Percentiles rank a stretch among this genome's conserved stretches.
Evolutionary conservation across 2,329 filamentous ascomycete genomes (phyloP).

Genomic region (Tothia fuscella): DNA sequence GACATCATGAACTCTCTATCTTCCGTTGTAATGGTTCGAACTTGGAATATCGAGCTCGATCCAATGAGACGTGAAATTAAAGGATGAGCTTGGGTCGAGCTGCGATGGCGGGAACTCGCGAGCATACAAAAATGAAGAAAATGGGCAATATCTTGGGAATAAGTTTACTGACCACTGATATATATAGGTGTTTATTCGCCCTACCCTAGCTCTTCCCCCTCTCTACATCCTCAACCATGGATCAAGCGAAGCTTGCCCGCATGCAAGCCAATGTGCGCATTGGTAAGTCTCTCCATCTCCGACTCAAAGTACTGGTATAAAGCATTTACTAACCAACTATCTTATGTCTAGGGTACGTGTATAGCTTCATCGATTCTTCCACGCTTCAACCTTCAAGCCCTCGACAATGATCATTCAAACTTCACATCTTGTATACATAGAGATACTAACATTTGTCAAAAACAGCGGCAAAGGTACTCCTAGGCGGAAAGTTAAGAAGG

Average conservation of each 20-base stretch:
- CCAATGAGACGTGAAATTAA: too few relatives aligned
- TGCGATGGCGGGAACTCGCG: too few relatives aligned
- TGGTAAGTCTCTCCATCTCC: slow-evolving; percentile 21
- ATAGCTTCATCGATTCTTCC: slow-evolving; percentile 4
- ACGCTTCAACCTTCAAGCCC: background rate
- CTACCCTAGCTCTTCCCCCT: background rate
- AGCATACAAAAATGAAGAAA: too few relatives aligned
- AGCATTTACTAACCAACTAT: background rate
- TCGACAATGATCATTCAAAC: background rate
- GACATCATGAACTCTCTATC: too few relatives aligned
- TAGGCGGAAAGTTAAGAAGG: slow-evolving; percentile 96
- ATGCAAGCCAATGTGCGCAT: slow-evolving; percentile 33
- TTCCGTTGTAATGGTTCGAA: too few relatives aligned
- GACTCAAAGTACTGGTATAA: too few relatives aligned
- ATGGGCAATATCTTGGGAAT: too few relatives aligned
- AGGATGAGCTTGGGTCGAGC: too few relatives aligned
- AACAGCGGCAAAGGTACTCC: slow-evolving; percentile 91
- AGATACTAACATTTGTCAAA: background rate
- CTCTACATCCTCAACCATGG: slow-evolving; percentile 26
- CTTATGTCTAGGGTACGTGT: background rate
- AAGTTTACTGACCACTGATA: too few relatives aligned
- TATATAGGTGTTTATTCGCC: too few relatives aligned
- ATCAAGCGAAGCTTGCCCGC: slow-evolving; percentile 33
- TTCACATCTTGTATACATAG: background rate
- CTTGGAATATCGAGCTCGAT: too few relatives aligned